Evolutionary conservation across 345 rosid genomes (phyloP).

Genomic region (Turritis glabra): DNA sequence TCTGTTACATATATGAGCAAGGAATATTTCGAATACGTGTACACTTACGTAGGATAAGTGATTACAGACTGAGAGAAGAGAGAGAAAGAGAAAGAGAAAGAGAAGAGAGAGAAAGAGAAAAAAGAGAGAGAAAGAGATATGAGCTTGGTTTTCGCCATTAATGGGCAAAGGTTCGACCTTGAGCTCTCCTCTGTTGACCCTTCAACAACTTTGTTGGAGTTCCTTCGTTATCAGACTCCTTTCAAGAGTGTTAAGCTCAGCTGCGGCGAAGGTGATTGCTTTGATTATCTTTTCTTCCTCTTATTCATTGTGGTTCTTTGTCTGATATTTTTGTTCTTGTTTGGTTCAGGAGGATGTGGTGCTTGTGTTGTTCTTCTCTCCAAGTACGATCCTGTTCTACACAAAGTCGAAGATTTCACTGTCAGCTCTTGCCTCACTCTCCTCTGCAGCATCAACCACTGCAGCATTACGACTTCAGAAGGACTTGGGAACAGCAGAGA

Average conservation of each 20-base stretch:
- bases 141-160: constrained; percentile 72
- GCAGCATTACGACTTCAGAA: constrained; percentile 76
- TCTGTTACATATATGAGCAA: background rate
- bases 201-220: constrained; percentile 78
- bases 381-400: constrained; percentile 51
- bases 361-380: constrained; percentile 86
- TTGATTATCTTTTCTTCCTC: background rate
- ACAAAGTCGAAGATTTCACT: constrained; percentile 65
- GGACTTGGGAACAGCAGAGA: constrained; percentile 84
- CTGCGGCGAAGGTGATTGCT: constrained; percentile 73
- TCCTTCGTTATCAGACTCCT: constrained; percentile 61
- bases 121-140: background rate
- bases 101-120: background rate
- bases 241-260: constrained; percentile 88
- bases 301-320: background rate
- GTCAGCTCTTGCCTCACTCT: constrained; percentile 84
- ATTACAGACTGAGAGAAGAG: background rate
- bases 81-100: background rate
- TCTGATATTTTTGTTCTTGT: background rate
- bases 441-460: constrained; percentile 71
- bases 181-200: constrained; percentile 60
- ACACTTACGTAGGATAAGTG: background rate
- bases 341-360: constrained; percentile 80
- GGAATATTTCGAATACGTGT: background rate
- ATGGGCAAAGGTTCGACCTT: constrained; percentile 73